Evolutionary conservation across 2,329 filamentous ascomycete genomes (phyloP).

Genomic region (Zalaria obscura): DNA sequence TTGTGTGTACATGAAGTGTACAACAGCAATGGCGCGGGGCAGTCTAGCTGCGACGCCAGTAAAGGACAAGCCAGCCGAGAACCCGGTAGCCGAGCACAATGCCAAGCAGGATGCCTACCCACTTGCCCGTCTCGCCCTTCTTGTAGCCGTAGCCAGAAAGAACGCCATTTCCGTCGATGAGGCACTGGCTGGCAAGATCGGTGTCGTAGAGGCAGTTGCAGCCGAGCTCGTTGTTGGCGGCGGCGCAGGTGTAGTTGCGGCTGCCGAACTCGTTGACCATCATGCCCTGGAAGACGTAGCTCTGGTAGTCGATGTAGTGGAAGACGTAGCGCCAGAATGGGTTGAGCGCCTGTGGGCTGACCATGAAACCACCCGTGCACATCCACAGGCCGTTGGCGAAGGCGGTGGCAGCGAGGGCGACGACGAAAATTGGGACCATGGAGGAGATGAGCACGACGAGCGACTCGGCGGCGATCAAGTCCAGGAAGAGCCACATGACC

Average conservation of each 20-base stretch:
- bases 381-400: constrained; percentile 88
- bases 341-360: constrained; percentile 58
- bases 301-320: constrained; percentile 78
- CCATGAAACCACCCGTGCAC: constrained; percentile 72
- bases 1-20: not conserved
- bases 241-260: constrained; percentile 46
- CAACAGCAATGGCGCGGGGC: not conserved
- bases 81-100: constrained; percentile 64
- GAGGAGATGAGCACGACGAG: constrained; percentile 64
- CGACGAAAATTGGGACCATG: constrained; percentile 65
- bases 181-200: constrained; percentile 46
- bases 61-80: constrained; percentile 51
- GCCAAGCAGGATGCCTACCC: constrained; percentile 63
- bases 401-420: constrained; percentile 63
- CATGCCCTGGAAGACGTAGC: constrained; percentile 81
- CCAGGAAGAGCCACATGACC: constrained; percentile 75
- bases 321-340: constrained; percentile 79
- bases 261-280: constrained; percentile 75
- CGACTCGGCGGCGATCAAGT: constrained; percentile 68
- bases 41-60: constrained; percentile 16
- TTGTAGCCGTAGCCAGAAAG: constrained; percentile 56
- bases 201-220: constrained; percentile 62
- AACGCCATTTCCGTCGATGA: constrained; percentile 58
- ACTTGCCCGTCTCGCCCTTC: constrained; percentile 47
- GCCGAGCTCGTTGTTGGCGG: constrained; percentile 21